Conservation (phyloP, 345 rosid species). For the Camelina sativa region DNA sequence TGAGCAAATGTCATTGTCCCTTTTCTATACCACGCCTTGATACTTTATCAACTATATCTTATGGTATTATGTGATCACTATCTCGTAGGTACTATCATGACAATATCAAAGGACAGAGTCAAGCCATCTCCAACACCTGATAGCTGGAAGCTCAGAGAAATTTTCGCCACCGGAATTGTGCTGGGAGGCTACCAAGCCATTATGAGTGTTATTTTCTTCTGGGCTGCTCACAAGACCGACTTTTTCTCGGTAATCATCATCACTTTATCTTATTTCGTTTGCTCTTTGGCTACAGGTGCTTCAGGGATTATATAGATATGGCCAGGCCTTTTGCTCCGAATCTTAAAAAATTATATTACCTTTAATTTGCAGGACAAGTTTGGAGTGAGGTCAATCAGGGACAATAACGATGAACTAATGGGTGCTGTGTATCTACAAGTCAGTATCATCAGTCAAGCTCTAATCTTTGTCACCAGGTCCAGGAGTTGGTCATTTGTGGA, state of each 20-base stretch:
- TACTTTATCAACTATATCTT: constrained; percentile 12
- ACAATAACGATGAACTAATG: constrained; percentile 48
- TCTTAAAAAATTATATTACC: constrained; percentile 2
- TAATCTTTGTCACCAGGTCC: constrained; percentile 50
- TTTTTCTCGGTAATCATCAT: constrained; percentile 55
- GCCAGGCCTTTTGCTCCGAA: not conserved
- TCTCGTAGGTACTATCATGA: constrained; percentile 84
- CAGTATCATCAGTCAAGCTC: constrained; percentile 53
- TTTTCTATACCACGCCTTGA: not conserved
- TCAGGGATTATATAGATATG: constrained; percentile 7
- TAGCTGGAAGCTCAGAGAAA: constrained; percentile 93
- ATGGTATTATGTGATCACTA: constrained; percentile 14
- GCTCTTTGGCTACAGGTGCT: not conserved
- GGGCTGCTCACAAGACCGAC: constrained; percentile 62
- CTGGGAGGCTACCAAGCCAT: constrained; percentile 85
- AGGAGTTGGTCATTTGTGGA: constrained; percentile 51
- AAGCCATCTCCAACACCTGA: constrained; percentile 97
- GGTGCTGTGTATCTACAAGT: constrained; percentile 67
- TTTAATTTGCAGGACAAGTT: constrained; percentile 59
- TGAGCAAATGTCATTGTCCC: constrained; percentile 42
- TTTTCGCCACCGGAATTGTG: constrained; percentile 86
- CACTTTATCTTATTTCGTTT: not conserved
- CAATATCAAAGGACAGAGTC: constrained; percentile 92
- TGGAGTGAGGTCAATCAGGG: constrained; percentile 54
- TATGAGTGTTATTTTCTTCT: constrained; percentile 92